Base-by-base conservation (phyloP, 805 yeast species). In the Cyberlindnera saturnus region DNA sequence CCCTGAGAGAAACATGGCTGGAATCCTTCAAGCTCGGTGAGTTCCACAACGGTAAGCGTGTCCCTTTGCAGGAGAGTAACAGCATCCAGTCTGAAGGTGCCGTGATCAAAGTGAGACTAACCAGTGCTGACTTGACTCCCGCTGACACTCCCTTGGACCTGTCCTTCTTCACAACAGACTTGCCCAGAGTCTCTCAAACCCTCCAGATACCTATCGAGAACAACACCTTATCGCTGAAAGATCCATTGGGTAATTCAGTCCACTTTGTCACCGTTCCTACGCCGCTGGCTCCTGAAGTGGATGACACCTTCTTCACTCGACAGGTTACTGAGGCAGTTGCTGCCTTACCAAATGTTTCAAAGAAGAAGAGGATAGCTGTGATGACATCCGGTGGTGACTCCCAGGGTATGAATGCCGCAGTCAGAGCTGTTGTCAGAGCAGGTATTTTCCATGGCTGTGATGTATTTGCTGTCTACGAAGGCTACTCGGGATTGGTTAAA, bases 301-400 rank as follows among this genome's bases (percentile, higher is more conserved):
- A 39, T 30, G 48, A 44, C 9, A 39, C 44, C 8, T 52, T 44
- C 43, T 59, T 56, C 39, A 15, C 50, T 6, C 44, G 43, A 20
- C 23, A 32, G 23, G 47, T 47, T 16, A 4, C 39, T 5, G 29
- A 32, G 17, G 15, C 39, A 17, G 13, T 6, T 11, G 23, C 18
- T 10, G 20, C 19, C 6, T 5, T 34, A 5, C 31, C 39, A 26
- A 17, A 36, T 11, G 34, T 35, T 15, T 29, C 44, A 6, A 39
- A 41, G 32, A 59, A 47, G 47, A 62, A 66, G 55, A 78, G 80
- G 53, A 86, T 93, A 50, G 99, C 95, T 5, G 93, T 93, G 40
- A 89, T 93, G 91, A 93, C 98, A 6, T 87, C 96, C 1, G 99
- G 99, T 55, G 99, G 99, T 66, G 99, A 93, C 62, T 86, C 98